A percentile compares a stretch with the other conserved stretches of the same genome.
phyloP scores from a whole-genome alignment of 257 asterid species.

The Echites panduratus region DNA sequence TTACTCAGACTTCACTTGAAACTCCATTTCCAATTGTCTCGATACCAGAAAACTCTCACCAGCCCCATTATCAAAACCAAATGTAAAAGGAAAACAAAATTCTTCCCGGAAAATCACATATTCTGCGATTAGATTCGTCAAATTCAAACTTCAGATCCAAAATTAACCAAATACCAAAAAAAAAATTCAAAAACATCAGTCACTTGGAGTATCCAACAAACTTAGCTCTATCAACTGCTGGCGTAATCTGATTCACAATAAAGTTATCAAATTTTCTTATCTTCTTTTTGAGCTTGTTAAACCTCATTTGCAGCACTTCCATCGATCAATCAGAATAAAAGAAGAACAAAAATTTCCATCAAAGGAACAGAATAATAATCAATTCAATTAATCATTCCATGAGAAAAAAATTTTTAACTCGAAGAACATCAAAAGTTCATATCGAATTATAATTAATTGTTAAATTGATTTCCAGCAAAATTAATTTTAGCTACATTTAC shows the following conservation, averaged over 20 bases:
- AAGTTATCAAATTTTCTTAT: not conserved
- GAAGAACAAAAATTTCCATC: not conserved
- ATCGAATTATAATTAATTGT: not conserved
- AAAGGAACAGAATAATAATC: not conserved
- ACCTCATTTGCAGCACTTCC: not conserved
- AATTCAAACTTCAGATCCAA: constrained; percentile 1
- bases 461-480: not conserved
- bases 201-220: not conserved
- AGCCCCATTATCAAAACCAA: not conserved
- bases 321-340: not conserved
- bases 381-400: not conserved
- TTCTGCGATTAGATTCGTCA: not conserved
- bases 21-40: not conserved
- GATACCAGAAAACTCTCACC: not conserved
- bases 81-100: not conserved
- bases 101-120: not conserved
- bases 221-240: not conserved
- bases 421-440: not conserved
- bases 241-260: not conserved
- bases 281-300: constrained; percentile 1
- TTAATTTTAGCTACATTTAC: not conserved
- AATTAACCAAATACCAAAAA: constrained; percentile 1
- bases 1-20: constrained; percentile 2
- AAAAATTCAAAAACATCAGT: not conserved
- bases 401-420: not conserved